phyloP scores from a whole-genome alignment of 2,329 filamentous ascomycete genomes.

The Escovopsis sp. region DNA sequence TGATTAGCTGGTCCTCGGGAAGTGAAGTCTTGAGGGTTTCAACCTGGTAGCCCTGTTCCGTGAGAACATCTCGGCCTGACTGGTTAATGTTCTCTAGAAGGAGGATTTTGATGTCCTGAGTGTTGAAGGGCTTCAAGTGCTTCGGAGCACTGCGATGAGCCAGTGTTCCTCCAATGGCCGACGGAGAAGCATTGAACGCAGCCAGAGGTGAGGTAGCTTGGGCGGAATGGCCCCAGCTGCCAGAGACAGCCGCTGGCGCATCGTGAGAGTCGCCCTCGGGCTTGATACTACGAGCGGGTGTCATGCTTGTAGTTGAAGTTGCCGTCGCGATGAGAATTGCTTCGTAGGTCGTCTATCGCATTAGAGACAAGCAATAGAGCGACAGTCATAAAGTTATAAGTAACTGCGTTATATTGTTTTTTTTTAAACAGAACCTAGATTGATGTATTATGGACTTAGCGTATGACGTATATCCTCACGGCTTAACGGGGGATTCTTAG shows the following conservation, averaged over 20 bases:
- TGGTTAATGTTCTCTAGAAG: conserved; percentile 93
- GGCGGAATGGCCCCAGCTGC: conserved; percentile 37
- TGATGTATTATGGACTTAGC: too few relatives aligned
- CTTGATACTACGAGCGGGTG: conserved; percentile 32
- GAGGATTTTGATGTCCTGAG: conserved; percentile 90
- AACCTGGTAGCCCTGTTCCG: conserved; percentile 84
- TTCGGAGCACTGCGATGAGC: conserved; percentile 37
- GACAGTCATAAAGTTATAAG: too few relatives aligned
- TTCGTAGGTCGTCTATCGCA: too few relatives aligned
- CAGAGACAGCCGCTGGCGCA: conserved; percentile 32
- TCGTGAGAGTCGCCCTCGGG: conserved; percentile 17
- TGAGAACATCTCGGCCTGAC: conserved; percentile 72
- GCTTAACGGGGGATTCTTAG: too few relatives aligned
- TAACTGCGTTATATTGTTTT: too few relatives aligned
- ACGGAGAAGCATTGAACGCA: conserved; percentile 58
- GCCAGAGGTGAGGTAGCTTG: conserved; percentile 62
- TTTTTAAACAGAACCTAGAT: too few relatives aligned
- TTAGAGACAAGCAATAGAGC: too few relatives aligned
- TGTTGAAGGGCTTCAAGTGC: conserved; percentile 87
- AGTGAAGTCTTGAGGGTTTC: conserved; percentile 81
- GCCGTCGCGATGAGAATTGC: too few relatives aligned
- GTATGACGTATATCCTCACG: too few relatives aligned
- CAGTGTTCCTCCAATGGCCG: conserved; percentile 40
- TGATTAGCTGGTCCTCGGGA: conserved; percentile 83
- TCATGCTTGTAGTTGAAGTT: conserved; percentile 16